Evolutionary conservation across 2,329 filamentous ascomycete species (phyloP).

Genomic region (Neophaeococcomyces aloes): DNA sequence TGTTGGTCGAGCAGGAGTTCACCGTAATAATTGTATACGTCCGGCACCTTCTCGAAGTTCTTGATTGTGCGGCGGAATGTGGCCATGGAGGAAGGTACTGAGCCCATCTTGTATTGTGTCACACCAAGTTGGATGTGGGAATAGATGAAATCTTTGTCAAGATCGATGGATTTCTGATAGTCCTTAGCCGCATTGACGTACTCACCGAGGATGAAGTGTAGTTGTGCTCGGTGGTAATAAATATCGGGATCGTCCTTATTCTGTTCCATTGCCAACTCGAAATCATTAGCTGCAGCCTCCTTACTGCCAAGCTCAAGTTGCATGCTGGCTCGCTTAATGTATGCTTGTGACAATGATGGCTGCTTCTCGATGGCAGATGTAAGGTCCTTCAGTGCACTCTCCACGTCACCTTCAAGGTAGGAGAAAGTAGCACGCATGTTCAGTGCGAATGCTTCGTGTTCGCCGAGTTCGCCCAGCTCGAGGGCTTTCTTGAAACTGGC

Average conservation of each 20-base stretch:
- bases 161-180: conserved; percentile 97
- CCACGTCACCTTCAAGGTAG: conserved; percentile 81
- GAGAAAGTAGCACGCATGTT: conserved; percentile 96
- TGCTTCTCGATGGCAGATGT: conserved; percentile 89
- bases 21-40: conserved; percentile 99
- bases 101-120: conserved; percentile 99
- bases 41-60: conserved; percentile 92
- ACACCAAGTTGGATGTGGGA: conserved; percentile 98
- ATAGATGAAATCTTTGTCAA: conserved; percentile 95
- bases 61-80: conserved; percentile 96
- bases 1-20: conserved; percentile 93
- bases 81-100: conserved; percentile 93
- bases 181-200: conserved; percentile 91
- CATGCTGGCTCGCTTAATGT: conserved; percentile 98
- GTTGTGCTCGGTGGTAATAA: conserved; percentile 96
- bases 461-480: conserved; percentile 66
- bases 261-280: conserved; percentile 72
- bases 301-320: conserved; percentile 84
- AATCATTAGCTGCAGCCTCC: conserved; percentile 77
- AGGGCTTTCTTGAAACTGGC: conserved; percentile 78
- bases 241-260: conserved; percentile 89
- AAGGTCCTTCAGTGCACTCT: conserved; percentile 70
- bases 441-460: conserved; percentile 81
- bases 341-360: conserved; percentile 81
- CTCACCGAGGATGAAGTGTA: conserved; percentile 94